Percentiles rank a stretch among this genome's conserved stretches.
Conservation (phyloP, 805 yeast species). For the Teunomyces lycoperdinae region DNA sequence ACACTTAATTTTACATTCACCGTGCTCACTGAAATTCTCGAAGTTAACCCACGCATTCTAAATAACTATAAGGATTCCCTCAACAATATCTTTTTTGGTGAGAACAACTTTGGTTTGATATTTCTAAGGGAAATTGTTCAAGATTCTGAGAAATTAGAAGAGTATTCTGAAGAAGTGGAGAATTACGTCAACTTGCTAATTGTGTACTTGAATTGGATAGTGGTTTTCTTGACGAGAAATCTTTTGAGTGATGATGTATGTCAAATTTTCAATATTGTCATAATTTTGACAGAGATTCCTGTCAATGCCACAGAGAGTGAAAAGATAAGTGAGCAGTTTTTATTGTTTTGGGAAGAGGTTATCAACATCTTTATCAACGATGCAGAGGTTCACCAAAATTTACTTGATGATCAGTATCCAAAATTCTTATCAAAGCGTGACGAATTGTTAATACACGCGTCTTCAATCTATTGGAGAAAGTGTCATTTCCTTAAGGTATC, state of each 20-base stretch:
- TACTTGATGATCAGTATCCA: constrained; percentile 11
- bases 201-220: constrained; percentile 46
- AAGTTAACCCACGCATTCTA: constrained; percentile 43
- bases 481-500: constrained; percentile 45
- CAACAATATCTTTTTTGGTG: constrained; percentile 36
- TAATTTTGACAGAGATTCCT: constrained; percentile 55
- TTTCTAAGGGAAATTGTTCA: constrained; percentile 35
- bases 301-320: constrained; percentile 62
- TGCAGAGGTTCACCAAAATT: constrained; percentile 24
- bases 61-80: constrained; percentile 25
- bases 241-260: constrained; percentile 34
- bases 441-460: constrained; percentile 47
- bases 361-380: constrained; percentile 57
- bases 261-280: constrained; percentile 45
- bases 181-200: constrained; percentile 46
- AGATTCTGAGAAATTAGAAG: constrained; percentile 26
- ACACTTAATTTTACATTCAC: constrained; percentile 20
- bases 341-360: constrained; percentile 68
- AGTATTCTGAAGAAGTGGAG: constrained; percentile 32
- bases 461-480: constrained; percentile 68
- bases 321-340: constrained; percentile 45
- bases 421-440: constrained; percentile 15
- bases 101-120: constrained; percentile 41
- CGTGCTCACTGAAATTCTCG: constrained; percentile 44
- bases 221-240: constrained; percentile 39